phyloP scores from a whole-genome alignment of 805 yeast species.

The Candida schatavii region DNA sequence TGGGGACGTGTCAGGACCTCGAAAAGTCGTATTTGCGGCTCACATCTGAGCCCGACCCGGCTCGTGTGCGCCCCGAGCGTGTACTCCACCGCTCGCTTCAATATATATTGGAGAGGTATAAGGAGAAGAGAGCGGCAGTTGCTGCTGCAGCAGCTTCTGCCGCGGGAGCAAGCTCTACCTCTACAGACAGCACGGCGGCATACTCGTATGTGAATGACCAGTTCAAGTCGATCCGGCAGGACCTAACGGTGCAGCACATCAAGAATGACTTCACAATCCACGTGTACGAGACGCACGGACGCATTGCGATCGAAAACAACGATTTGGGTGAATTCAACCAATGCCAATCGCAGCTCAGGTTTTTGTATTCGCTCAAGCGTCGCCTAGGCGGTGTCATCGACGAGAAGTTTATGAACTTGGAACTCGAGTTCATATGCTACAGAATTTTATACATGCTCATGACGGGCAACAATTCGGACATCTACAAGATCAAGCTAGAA shows the following conservation, averaged over 20 bases:
- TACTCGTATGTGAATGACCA: slow-evolving; percentile 86
- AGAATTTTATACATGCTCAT: slow-evolving; percentile 70
- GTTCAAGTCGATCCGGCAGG: slow-evolving; percentile 89
- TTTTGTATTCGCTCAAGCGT: slow-evolving; percentile 48
- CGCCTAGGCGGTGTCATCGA: slow-evolving; percentile 26
- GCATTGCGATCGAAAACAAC: slow-evolving; percentile 75
- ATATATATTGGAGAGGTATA: slow-evolving; percentile 51
- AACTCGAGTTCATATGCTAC: slow-evolving; percentile 69
- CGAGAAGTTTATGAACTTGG: slow-evolving; percentile 15
- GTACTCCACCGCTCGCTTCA: slow-evolving; percentile 59
- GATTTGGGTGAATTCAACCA: slow-evolving; percentile 96
- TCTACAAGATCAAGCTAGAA: slow-evolving; percentile 38
- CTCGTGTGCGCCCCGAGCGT: slow-evolving; percentile 68
- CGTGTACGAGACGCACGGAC: slow-evolving; percentile 84
- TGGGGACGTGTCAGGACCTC: slow-evolving; percentile 63
- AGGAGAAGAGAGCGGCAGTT: slow-evolving; percentile 26
- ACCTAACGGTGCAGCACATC: slow-evolving; percentile 86
- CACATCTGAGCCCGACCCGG: slow-evolving; percentile 90
- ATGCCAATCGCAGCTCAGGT: slow-evolving; percentile 78
- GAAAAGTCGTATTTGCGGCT: slow-evolving; percentile 81
- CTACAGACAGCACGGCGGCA: slow-evolving; percentile 30
- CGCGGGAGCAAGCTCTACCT: no score
- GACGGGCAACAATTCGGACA: slow-evolving; percentile 62
- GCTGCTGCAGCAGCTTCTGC: background rate
- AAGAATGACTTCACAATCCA: slow-evolving; percentile 69